phyloP scores from a whole-genome alignment of 169 alveolate species.

The Eimeria acervulina region DNA sequence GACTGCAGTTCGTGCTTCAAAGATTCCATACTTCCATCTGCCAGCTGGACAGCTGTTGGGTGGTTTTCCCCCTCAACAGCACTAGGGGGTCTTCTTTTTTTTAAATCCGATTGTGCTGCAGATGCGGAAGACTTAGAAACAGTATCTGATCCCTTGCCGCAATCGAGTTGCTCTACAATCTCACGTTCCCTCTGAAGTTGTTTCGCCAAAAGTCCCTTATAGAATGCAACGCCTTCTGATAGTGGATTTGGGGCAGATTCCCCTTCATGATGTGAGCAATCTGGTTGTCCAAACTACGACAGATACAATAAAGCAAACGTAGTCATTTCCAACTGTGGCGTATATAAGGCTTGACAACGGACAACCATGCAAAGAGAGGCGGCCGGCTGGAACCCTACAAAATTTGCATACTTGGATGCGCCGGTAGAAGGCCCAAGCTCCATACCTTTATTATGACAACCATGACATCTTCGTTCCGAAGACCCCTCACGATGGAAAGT shows the following conservation, averaged over 20 bases:
- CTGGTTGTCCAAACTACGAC: conserved; percentile 70
- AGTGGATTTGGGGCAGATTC: conserved; percentile 12
- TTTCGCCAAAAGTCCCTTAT: conserved; percentile 50
- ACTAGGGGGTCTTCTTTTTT: background rate
- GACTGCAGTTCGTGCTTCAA: conserved; percentile 56
- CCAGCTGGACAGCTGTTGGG: background rate
- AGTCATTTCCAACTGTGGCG: background rate
- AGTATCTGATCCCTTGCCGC: conserved; percentile 28
- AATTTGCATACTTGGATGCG: background rate
- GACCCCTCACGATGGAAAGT: conserved; percentile 54
- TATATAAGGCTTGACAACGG: background rate
- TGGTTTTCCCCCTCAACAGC: conserved; percentile 46
- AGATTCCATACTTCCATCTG: conserved; percentile 11
- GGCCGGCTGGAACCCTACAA: background rate
- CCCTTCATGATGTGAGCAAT: background rate
- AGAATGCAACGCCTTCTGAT: conserved; percentile 64
- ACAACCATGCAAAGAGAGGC: background rate
- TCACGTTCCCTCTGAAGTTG: conserved; percentile 79
- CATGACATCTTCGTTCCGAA: conserved; percentile 31
- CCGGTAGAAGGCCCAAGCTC: background rate
- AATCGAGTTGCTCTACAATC: conserved; percentile 17
- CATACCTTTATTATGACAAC: conserved; percentile 50
- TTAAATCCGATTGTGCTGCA: background rate
- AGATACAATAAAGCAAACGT: background rate
- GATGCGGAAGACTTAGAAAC: conserved; percentile 15